These are phyloP conservation scores for Metschnikowia lachancei DNA, from an alignment of 805 yeast genomes.

Conservation along the genomic window DNA sequence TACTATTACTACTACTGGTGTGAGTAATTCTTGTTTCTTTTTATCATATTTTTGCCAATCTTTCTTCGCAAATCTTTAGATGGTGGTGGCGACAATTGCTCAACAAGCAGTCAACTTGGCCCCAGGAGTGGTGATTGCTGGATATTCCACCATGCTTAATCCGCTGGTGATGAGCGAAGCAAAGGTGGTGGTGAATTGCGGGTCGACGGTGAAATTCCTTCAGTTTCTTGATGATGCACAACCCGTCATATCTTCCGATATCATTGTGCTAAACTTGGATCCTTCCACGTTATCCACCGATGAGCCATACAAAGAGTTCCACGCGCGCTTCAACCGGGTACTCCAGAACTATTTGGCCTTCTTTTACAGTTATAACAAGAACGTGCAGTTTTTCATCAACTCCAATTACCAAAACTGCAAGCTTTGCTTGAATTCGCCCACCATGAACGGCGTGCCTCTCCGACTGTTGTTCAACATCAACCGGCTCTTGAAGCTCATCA, in stretches of 20 bases:
- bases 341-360: slow-evolving; percentile 38
- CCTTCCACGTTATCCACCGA: slow-evolving; percentile 25
- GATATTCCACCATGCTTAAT: slow-evolving; percentile 11
- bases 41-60: not conserved
- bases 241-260: slow-evolving; percentile 34
- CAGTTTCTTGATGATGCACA: slow-evolving; percentile 21
- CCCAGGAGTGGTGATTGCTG: slow-evolving; percentile 17
- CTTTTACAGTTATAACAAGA: slow-evolving; percentile 35
- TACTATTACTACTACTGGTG: too few relatives aligned
- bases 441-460: slow-evolving; percentile 38
- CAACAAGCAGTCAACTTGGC: slow-evolving; percentile 13
- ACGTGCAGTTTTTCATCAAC: slow-evolving; percentile 29
- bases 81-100: slow-evolving; percentile 1
- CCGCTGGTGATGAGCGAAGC: slow-evolving; percentile 22
- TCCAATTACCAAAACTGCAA: slow-evolving; percentile 20
- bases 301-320: slow-evolving; percentile 27
- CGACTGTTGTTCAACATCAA: slow-evolving; percentile 37
- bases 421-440: slow-evolving; percentile 31
- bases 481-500: slow-evolving; percentile 35
- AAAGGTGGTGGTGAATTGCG: slow-evolving; percentile 41
- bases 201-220: slow-evolving; percentile 32
- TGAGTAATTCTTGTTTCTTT: not conserved
- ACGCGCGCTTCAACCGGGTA: slow-evolving; percentile 30
- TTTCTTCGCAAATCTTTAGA: too few relatives aligned
- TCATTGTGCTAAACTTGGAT: slow-evolving; percentile 38